A percentile compares a stretch with the other conserved stretches of the same genome.
phyloP scores from a whole-genome alignment of 805 yeast species.

The Ogataea nakhonphanomensis region DNA sequence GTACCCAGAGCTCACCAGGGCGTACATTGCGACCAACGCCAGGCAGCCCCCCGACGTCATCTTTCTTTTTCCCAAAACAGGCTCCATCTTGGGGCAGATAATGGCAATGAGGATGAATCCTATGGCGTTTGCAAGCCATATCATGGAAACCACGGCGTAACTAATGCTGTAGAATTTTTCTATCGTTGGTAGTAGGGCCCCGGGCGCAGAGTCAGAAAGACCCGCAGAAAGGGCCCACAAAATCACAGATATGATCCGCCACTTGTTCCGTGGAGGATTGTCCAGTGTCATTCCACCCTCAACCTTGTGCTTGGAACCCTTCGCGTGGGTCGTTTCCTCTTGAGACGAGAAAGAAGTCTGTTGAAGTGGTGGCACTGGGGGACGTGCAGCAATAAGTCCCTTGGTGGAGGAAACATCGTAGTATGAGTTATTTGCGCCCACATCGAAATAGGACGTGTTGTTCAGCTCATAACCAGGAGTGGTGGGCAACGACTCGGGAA shows the following conservation, averaged over 20 bases:
- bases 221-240: conserved; percentile 43
- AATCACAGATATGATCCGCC: conserved; percentile 40
- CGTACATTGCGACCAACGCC: conserved; percentile 39
- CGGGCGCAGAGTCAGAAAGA: conserved; percentile 54
- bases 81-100: conserved; percentile 43
- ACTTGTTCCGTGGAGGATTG: conserved; percentile 42
- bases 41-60: conserved; percentile 39
- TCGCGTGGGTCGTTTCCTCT: neutral
- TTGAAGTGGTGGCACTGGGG: conserved; percentile 20
- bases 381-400: conserved; percentile 12
- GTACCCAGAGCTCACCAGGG: conserved; percentile 46
- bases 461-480: conserved; percentile 38
- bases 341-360: conserved; percentile 6
- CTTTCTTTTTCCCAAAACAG: conserved; percentile 38
- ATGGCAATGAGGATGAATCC: conserved; percentile 52
- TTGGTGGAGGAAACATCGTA: conserved; percentile 17
- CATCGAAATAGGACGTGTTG: conserved; percentile 9
- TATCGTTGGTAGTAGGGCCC: conserved; percentile 55
- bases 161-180: conserved; percentile 45
- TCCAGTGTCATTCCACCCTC: conserved; percentile 35
- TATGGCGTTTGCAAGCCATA: conserved; percentile 57
- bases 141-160: conserved; percentile 52
- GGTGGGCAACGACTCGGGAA: conserved; percentile 40
- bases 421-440: conserved; percentile 13
- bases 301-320: conserved; percentile 1